A percentile compares a stretch with the other conserved stretches of the same genome.
These are phyloP conservation scores for Arxiozyma slooffiae DNA, from an alignment of 1,139 yeast species.

Conservation along the genomic window DNA sequence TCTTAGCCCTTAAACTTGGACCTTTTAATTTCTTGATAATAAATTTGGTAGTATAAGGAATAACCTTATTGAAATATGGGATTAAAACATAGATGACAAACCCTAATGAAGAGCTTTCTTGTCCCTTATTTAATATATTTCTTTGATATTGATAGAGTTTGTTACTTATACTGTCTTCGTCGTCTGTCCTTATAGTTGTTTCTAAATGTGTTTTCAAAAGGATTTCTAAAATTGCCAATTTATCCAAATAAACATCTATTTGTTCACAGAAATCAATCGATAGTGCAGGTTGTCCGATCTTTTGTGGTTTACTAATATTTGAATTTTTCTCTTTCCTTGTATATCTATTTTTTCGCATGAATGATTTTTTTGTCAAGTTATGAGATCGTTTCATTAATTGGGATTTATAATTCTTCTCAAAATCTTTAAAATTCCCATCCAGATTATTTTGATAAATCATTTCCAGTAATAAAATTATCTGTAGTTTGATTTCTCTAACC, in stretches of 20 bases:
- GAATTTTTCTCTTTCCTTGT: conserved; percentile 7
- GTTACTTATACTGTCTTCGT: conserved; percentile 6
- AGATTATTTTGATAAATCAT: conserved; percentile 23
- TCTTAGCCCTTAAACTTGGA: conserved; percentile 33
- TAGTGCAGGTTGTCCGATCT: neutral
- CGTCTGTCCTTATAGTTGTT: conserved; percentile 3
- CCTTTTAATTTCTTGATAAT: conserved; percentile 44
- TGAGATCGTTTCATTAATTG: conserved; percentile 31
- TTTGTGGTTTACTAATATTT: neutral
- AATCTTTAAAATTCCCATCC: conserved; percentile 27
- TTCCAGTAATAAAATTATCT: conserved; percentile 50
- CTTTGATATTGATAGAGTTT: conserved; percentile 17
- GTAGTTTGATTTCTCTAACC: conserved; percentile 60
- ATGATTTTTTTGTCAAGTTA: conserved; percentile 31
- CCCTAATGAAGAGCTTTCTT: conserved; percentile 36
- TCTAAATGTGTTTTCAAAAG: conserved; percentile 33
- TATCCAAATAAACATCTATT: conserved; percentile 42
- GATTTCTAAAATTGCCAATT: conserved; percentile 48
- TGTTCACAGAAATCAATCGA: conserved; percentile 25
- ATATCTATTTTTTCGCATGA: conserved; percentile 20
- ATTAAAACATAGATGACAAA: conserved; percentile 46
- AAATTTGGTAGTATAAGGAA: conserved; percentile 41
- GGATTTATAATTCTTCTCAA: conserved; percentile 21
- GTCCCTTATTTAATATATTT: conserved; percentile 18
- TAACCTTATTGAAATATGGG: conserved; percentile 43